Conservation (phyloP, 495 filamentous ascomycete genomes). For the Xylaria cubensis region DNA sequence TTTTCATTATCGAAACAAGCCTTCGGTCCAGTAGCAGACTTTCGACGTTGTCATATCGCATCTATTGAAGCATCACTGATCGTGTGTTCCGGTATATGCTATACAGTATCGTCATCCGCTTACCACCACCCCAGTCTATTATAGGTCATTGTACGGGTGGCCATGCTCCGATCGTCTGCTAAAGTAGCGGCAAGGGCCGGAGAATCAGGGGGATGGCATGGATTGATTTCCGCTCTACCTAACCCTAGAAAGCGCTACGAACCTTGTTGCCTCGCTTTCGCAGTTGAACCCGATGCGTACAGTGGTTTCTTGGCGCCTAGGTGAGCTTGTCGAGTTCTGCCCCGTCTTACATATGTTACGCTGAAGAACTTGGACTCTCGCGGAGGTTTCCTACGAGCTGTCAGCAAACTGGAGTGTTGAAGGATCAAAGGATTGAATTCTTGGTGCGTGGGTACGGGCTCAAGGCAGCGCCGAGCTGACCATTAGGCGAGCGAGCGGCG, state of each 20-base stretch:
- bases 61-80: neutral
- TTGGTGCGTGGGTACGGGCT: conserved; percentile 20
- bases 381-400: neutral
- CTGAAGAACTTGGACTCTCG: neutral
- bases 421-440: conserved; percentile 23
- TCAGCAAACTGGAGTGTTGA: neutral
- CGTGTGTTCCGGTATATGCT: neutral
- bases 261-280: conserved; percentile 1
- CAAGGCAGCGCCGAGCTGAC: conserved; percentile 7
- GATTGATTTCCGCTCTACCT: conserved; percentile 18
- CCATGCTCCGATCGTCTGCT: conserved; percentile 19
- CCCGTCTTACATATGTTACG: conserved; percentile 12
- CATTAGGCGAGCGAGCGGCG: neutral
- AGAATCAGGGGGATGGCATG: conserved; percentile 3
- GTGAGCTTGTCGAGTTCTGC: neutral
- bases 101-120: conserved; percentile 1
- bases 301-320: conserved; percentile 1
- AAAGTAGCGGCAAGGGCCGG: conserved; percentile 15
- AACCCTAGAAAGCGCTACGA: neutral
- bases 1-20: neutral
- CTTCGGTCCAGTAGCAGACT: neutral
- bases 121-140: neutral
- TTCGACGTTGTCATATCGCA: neutral
- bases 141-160: neutral
- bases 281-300: conserved; percentile 9